Evolutionary conservation across 352 stramenopile species (phyloP).

Genomic region (Globisporangium takayamanum): DNA sequence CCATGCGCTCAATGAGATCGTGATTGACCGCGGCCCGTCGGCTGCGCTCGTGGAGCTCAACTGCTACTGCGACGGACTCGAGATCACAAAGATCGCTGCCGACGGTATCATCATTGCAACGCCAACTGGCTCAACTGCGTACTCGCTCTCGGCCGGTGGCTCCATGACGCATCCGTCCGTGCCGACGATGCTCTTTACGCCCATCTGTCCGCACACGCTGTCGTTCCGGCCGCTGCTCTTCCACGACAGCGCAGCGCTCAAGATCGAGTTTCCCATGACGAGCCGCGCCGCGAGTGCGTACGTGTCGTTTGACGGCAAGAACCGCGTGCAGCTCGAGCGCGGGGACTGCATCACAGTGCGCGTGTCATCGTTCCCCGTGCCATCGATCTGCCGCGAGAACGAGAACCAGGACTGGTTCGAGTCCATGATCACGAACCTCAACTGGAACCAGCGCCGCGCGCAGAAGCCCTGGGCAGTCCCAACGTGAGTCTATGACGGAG

Average conservation of each 20-base stretch:
- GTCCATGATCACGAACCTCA: slow-evolving; percentile 90
- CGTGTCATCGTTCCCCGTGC: slow-evolving; percentile 85
- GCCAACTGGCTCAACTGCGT: slow-evolving; percentile 96
- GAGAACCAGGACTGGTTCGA: slow-evolving; percentile 92
- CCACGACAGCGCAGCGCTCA: slow-evolving; percentile 87
- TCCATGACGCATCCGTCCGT: slow-evolving; percentile 98
- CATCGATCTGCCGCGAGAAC: slow-evolving; percentile 81
- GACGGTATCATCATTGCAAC: slow-evolving; percentile 99
- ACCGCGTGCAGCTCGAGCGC: slow-evolving; percentile 79
- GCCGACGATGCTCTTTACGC: slow-evolving; percentile 96
- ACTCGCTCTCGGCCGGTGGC: slow-evolving; percentile 95
- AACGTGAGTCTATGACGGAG: neutral
- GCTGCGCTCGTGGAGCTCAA: slow-evolving; percentile 93
- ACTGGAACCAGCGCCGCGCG: slow-evolving; percentile 87
- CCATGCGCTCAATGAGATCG: slow-evolving; percentile 98
- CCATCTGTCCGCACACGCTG: slow-evolving; percentile 97
- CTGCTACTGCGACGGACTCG: slow-evolving; percentile 95
- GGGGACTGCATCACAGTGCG: slow-evolving; percentile 83
- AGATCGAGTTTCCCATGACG: slow-evolving; percentile 84
- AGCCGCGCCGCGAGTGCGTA: slow-evolving; percentile 69
- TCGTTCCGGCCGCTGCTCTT: slow-evolving; percentile 91
- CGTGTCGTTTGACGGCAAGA: slow-evolving; percentile 91
- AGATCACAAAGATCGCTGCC: slow-evolving; percentile 92
- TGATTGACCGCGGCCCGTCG: slow-evolving; percentile 92
- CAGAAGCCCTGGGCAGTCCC: slow-evolving; percentile 69